Base-by-base conservation (phyloP, 305 asterid genomes). In the Rubia peregrina region DNA sequence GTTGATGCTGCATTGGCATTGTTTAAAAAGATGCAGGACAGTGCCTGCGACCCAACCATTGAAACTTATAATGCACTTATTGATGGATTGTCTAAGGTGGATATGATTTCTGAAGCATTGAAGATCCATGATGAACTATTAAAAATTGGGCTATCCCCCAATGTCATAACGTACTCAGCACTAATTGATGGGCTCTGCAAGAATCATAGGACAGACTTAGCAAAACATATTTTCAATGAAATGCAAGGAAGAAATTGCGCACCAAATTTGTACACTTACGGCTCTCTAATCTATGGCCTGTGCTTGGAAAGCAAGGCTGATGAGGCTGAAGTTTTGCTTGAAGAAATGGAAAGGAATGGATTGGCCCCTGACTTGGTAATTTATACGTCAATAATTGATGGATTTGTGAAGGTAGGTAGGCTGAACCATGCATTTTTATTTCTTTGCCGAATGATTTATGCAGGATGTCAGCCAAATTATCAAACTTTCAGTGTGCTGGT, bases 141-240 rank as follows among this genome's bases (percentile, higher is more conserved):
- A 43, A 91, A 85, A 82, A 82, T 68, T 44, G 95, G 90, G 70
- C 76, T 86, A 65, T 80, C 80, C 67, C 91, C 96, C 64, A 93
- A 87, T 83, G 89, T 91, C 67, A 85, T 91, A 55, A 93, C 97
- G 22, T 93, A 89, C 80, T 82, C 91, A 69, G 83, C 92, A 71
- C 68, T 93, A 82, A 80, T 91, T 71, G 89, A 91, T 75, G 96
- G 96, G 61, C 87, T 89, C 76, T 89, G 96, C 79, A 86, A 84
- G 85, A 87, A 81, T 67, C 87, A 84, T 26, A 86, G 82, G 73
- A 80, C 78, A 49, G 74, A 80, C 71, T 81, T 84, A 67, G 96
- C 97, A 57, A 80, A 88, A 79, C 83, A 86, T 82, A 83, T 88
- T 79, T 86, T 91, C 80, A 80, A 76, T 75, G 87, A 88, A 79